These are phyloP conservation scores for Fusarium virguliforme DNA, from an alignment of 2,329 filamentous ascomycete species.

Conservation along the genomic window DNA sequence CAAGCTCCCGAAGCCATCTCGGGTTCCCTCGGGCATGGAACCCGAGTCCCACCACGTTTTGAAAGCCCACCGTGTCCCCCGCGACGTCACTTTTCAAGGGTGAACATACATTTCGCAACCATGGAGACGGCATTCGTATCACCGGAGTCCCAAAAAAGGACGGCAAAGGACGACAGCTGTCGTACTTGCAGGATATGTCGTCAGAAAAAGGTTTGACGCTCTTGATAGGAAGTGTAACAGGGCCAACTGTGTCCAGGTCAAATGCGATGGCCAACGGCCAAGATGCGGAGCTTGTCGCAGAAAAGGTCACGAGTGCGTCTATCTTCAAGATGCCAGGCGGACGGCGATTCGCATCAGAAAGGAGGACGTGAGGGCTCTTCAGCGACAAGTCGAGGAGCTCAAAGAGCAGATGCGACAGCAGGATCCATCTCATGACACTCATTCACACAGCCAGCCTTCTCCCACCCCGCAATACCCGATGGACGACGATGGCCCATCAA, in stretches of 20 bases:
- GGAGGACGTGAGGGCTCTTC: constrained; percentile 15
- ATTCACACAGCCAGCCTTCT: not conserved
- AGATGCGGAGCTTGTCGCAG: not conserved
- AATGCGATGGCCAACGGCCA: constrained; percentile 9
- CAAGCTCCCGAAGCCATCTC: constrained; percentile 14
- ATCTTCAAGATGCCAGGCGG: constrained; percentile 12
- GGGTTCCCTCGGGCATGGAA: constrained; percentile 16
- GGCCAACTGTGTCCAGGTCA: not conserved
- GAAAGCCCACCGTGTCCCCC: not conserved
- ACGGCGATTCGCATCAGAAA: constrained; percentile 12
- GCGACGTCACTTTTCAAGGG: not conserved
- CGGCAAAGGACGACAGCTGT: constrained; percentile 7
- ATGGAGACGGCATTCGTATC: constrained; percentile 12
- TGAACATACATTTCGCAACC: not conserved
- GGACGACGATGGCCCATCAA: not conserved
- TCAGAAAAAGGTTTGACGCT: constrained; percentile 2
- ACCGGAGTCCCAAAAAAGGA: constrained; percentile 6
- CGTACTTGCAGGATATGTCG: constrained; percentile 13
- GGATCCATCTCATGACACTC: not conserved
- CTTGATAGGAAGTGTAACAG: no score
- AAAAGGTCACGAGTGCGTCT: constrained; percentile 8
- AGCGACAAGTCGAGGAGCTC: constrained; percentile 11
- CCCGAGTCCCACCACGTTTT: constrained; percentile 14
- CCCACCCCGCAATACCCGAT: not conserved
- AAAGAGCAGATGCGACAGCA: constrained; percentile 9